Evolutionary conservation across 129 eudicot species (phyloP).

Genomic region (Helianthus annuus): DNA sequence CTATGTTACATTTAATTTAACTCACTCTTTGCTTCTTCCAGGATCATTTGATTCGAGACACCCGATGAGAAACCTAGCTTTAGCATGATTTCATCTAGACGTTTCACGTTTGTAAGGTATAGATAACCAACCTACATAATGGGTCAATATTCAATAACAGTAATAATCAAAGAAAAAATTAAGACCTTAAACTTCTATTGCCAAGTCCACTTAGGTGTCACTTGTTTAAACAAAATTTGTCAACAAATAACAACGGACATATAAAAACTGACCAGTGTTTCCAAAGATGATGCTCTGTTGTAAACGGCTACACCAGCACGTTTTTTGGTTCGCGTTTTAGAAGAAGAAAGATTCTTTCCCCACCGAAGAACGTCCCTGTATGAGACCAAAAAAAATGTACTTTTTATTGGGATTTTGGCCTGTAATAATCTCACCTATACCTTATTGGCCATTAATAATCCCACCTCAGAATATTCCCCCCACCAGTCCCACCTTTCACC

Average conservation of each 20-base stretch:
- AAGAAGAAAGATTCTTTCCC: constrained; percentile 80
- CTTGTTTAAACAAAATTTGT: no score
- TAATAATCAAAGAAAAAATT: no score
- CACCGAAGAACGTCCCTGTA: constrained; percentile 80
- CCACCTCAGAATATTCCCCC: no score
- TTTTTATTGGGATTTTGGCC: no score
- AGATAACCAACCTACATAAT: constrained; percentile 75
- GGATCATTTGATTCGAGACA: constrained; percentile 45
- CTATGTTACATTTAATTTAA: constrained; percentile 4
- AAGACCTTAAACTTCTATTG: no score
- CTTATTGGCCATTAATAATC: no score
- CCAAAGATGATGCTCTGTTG: constrained; percentile 92
- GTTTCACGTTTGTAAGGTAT: constrained; percentile 73
- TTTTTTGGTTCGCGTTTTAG: constrained; percentile 82
- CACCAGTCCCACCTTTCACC: no score
- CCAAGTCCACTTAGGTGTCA: no score
- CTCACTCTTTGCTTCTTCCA: constrained; percentile 42
- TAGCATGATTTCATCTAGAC: constrained; percentile 82
- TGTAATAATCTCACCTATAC: no score
- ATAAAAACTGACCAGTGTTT: constrained; percentile 75
- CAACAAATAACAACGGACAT: neutral
- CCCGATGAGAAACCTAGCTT: constrained; percentile 75
- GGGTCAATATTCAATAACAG: constrained; percentile 9
- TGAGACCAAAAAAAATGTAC: neutral
- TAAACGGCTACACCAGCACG: constrained; percentile 98